Evolutionary conservation across 768 basidiomycete species (phyloP).

Genomic region (Lentinula edodes): DNA sequence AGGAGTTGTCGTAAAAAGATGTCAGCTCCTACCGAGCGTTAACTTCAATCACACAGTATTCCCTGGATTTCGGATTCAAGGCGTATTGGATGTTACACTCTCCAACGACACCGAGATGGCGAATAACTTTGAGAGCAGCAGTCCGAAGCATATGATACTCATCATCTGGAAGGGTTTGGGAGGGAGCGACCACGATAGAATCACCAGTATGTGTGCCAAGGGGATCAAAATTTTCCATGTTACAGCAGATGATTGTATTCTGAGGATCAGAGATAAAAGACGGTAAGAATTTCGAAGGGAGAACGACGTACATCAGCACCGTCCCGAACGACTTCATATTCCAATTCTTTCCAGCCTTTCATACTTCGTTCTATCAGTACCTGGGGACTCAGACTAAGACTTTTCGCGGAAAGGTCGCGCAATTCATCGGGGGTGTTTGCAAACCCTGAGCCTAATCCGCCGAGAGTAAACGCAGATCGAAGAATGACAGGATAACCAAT

Average conservation of each 20-base stretch:
- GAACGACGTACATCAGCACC: conserved; percentile 77
- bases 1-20: not conserved
- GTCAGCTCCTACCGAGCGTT: conserved; percentile 68
- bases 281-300: conserved; percentile 4
- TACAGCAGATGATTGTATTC: conserved; percentile 99
- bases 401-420: conserved; percentile 89
- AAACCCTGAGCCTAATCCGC: conserved; percentile 97
- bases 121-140: conserved; percentile 92
- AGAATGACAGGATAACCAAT: conserved; percentile 98
- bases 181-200: conserved; percentile 98
- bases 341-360: conserved; percentile 99
- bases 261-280: conserved; percentile 23
- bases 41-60: conserved; percentile 98
- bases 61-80: conserved; percentile 84
- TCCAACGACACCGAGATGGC: conserved; percentile 88
- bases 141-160: conserved; percentile 99
- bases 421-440: conserved; percentile 93
- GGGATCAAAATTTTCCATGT: conserved; percentile 99
- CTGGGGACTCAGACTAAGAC: conserved; percentile 87
- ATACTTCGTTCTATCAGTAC: conserved; percentile 96
- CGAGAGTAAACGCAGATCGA: conserved; percentile 94
- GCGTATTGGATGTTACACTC: conserved; percentile 99
- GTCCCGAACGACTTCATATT: conserved; percentile 98
- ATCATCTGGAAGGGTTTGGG: conserved; percentile 94
- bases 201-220: conserved; percentile 99